A percentile compares a stretch with the other conserved stretches of the same genome.
phyloP scores from a whole-genome alignment of 2,329 filamentous ascomycete species.

The Mariannaea sp. region DNA sequence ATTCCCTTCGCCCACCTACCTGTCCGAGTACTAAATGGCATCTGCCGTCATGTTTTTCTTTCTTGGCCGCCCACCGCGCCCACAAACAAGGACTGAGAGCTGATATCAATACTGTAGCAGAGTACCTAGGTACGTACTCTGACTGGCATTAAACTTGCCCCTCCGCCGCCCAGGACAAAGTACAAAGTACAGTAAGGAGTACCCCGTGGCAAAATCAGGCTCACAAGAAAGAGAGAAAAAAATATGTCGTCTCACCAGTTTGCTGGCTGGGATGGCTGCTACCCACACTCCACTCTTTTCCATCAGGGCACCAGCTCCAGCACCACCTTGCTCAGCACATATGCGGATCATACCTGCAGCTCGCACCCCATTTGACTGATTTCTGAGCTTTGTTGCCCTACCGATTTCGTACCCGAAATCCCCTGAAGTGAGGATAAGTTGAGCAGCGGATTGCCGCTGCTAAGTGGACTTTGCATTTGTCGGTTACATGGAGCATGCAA shows the following conservation, averaged over 20 bases:
- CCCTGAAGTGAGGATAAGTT: constrained; percentile 22
- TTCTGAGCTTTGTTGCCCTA: constrained; percentile 21
- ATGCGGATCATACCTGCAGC: constrained; percentile 47
- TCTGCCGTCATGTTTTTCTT: constrained; percentile 9
- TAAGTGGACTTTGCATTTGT: constrained; percentile 27
- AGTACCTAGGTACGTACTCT: too few species aligned
- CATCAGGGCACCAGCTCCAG: constrained; percentile 12
- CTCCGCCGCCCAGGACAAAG: too few species aligned
- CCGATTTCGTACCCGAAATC: constrained; percentile 22
- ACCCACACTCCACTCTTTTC: constrained; percentile 10
- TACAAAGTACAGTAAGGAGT: too few species aligned
- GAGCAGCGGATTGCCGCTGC: constrained; percentile 22
- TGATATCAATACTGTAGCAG: constrained; percentile 21
- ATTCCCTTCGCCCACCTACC: constrained; percentile 9
- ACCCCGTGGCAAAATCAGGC: background rate
- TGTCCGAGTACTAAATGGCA: constrained; percentile 2
- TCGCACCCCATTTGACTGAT: constrained; percentile 20
- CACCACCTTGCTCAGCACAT: constrained; percentile 37
- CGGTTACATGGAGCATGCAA: constrained; percentile 20
- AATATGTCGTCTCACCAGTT: constrained; percentile 23
- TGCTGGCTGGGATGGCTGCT: constrained; percentile 20
- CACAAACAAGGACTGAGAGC: constrained; percentile 22
- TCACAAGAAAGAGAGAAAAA: background rate
- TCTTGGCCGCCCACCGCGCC: constrained; percentile 7
- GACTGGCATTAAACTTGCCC: too few species aligned